These are phyloP conservation scores for Talaromyces pinophilus DNA, from an alignment of 2,329 filamentous ascomycete species.

Conservation along the genomic window DNA sequence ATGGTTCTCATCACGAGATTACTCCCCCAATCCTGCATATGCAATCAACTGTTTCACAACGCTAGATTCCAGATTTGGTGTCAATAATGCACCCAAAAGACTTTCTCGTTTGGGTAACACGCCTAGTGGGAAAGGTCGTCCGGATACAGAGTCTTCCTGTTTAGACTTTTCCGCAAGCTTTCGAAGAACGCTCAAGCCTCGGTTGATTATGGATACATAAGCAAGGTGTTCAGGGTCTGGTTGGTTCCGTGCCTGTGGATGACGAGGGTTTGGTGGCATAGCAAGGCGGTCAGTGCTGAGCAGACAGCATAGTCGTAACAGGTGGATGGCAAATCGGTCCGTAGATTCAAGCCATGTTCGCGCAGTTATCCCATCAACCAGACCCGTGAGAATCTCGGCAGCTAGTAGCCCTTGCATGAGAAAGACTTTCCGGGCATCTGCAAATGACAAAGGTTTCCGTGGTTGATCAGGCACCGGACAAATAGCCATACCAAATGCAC, in stretches of 20 bases:
- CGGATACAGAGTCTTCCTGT: conserved; percentile 55
- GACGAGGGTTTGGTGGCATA: conserved; percentile 35
- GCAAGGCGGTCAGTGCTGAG: conserved; percentile 65
- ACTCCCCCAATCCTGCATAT: conserved; percentile 59
- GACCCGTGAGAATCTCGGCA: conserved; percentile 79
- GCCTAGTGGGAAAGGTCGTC: conserved; percentile 57
- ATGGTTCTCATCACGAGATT: conserved; percentile 24
- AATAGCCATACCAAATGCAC: conserved; percentile 82
- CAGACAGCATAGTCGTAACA: conserved; percentile 73
- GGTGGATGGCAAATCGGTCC: conserved; percentile 78
- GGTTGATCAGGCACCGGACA: conserved; percentile 76
- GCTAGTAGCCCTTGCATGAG: conserved; percentile 90
- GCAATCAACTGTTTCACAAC: conserved; percentile 69
- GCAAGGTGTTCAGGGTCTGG: conserved; percentile 46
- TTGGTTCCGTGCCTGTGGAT: conserved; percentile 37
- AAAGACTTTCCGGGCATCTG: conserved; percentile 82
- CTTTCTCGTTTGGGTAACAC: conserved; percentile 67
- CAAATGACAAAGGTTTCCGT: conserved; percentile 63
- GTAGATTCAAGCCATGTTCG: conserved; percentile 78
- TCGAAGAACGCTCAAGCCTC: conserved; percentile 68
- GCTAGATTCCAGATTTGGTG: conserved; percentile 63
- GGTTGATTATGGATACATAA: conserved; percentile 60
- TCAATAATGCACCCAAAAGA: conserved; percentile 66
- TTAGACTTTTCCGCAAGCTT: conserved; percentile 66
- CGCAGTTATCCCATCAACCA: conserved; percentile 73